These are phyloP conservation scores for Stevia rebaudiana DNA, from an alignment of 140 eudicot species.

Conservation along the genomic window DNA sequence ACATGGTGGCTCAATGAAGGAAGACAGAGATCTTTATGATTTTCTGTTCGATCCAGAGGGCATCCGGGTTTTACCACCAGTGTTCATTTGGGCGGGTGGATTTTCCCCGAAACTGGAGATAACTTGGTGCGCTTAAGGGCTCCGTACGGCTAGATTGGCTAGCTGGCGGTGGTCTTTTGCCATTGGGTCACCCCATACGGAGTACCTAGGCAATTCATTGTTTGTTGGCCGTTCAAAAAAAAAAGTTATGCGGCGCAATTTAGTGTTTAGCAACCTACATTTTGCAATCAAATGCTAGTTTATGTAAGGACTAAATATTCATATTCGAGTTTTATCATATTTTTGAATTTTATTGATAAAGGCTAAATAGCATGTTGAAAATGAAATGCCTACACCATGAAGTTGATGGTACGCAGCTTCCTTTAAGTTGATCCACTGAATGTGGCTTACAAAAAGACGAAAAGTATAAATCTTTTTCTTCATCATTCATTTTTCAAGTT, in stretches of 20 bases:
- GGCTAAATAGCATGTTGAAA: neutral
- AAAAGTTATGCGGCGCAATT: neutral
- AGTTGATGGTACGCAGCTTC: conserved; percentile 41
- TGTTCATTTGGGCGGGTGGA: too few species aligned
- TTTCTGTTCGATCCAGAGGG: too few species aligned
- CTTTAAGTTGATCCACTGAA: conserved; percentile 29
- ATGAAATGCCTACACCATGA: conserved; percentile 19
- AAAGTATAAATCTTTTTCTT: conserved; percentile 26
- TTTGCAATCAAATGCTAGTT: neutral
- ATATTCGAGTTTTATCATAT: neutral
- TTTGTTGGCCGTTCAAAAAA: too few species aligned
- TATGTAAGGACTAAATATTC: neutral
- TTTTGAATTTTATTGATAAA: neutral
- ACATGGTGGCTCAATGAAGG: too few species aligned
- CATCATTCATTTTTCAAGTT: conserved; percentile 31
- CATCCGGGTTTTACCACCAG: too few species aligned
- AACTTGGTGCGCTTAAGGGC: too few species aligned
- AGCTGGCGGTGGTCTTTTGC: too few species aligned
- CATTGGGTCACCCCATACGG: too few species aligned
- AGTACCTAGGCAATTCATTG: too few species aligned
- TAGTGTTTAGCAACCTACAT: neutral
- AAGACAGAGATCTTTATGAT: too few species aligned
- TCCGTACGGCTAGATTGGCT: too few species aligned
- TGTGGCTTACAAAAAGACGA: conserved; percentile 27
- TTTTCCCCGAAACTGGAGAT: too few species aligned